phyloP scores from a whole-genome alignment of 2,329 filamentous ascomycete species.

The Calonectria pauciramosa region DNA sequence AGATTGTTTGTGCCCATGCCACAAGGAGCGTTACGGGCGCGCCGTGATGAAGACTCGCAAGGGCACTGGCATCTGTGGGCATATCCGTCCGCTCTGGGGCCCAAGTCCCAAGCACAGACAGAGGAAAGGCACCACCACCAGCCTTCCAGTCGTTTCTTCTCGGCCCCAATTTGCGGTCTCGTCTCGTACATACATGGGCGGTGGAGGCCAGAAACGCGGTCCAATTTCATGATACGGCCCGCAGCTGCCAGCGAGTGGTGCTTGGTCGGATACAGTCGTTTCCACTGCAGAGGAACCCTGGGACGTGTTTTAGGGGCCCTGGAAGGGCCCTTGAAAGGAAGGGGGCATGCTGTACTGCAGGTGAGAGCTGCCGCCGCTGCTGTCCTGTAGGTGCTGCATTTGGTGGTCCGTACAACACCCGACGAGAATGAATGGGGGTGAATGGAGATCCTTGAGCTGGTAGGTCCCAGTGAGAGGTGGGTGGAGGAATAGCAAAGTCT shows the following conservation, averaged over 20 bases:
- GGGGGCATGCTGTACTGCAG: slow-evolving; percentile 20
- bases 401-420: slow-evolving; percentile 11
- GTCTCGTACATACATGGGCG: slow-evolving; percentile 20
- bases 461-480: slow-evolving; percentile 27
- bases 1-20: slow-evolving; percentile 31
- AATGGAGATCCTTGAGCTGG: slow-evolving; percentile 32
- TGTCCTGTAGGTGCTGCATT: slow-evolving; percentile 19
- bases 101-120: slow-evolving; percentile 12
- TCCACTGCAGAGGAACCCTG: slow-evolving; percentile 21
- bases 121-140: slow-evolving; percentile 19
- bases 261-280: slow-evolving; percentile 14
- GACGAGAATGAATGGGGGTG: slow-evolving; percentile 32
- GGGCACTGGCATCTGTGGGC: slow-evolving; percentile 35
- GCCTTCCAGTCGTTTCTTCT: slow-evolving; percentile 28
- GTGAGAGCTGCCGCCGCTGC: slow-evolving; percentile 19
- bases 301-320: slow-evolving; percentile 3
- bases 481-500: slow-evolving; percentile 35
- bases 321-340: background rate
- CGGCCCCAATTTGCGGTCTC: slow-evolving; percentile 26
- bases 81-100: slow-evolving; percentile 33
- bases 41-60: slow-evolving; percentile 35
- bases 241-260: slow-evolving; percentile 17
- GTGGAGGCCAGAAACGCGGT: slow-evolving; percentile 25
- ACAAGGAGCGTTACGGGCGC: slow-evolving; percentile 36
- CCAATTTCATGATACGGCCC: slow-evolving; percentile 21